These are phyloP conservation scores for Cicer chorassanicum DNA, from an alignment of 306 rosid species.

Conservation along the genomic window DNA sequence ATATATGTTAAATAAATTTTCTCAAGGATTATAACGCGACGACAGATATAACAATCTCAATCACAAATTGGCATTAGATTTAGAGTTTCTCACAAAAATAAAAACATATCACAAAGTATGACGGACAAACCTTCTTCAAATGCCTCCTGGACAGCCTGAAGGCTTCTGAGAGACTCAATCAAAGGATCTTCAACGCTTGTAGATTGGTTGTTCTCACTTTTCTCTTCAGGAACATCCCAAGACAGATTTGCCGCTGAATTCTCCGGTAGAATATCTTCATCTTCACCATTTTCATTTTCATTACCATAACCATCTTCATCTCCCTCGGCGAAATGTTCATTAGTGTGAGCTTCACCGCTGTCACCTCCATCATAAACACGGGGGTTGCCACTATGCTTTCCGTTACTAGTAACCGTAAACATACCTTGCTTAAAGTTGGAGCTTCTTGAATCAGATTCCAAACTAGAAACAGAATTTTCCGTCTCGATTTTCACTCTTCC, in stretches of 20 bases:
- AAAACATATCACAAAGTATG: constrained; percentile 5
- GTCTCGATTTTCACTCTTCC: constrained; percentile 64
- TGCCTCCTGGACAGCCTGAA: constrained; percentile 80
- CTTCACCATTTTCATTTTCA: constrained; percentile 63
- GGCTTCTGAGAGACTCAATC: constrained; percentile 61
- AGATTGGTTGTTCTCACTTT: constrained; percentile 57
- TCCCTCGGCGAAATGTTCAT: constrained; percentile 61
- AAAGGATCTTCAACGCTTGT: constrained; percentile 66
- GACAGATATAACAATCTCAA: constrained; percentile 31
- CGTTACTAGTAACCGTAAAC: constrained; percentile 58
- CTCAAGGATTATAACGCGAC: constrained; percentile 31
- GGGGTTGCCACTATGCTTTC: constrained; percentile 63
- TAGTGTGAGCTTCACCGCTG: constrained; percentile 63
- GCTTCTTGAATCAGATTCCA: constrained; percentile 96
- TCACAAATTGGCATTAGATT: constrained; percentile 26
- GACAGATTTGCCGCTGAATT: constrained; percentile 56
- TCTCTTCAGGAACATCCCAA: constrained; percentile 59
- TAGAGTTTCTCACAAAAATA: constrained; percentile 32
- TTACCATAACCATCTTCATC: constrained; percentile 59
- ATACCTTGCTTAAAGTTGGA: constrained; percentile 64
- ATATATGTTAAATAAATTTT: constrained; percentile 9
- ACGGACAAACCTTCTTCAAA: constrained; percentile 75
- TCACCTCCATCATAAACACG: constrained; percentile 57
- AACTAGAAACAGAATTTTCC: constrained; percentile 79
- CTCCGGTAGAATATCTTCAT: constrained; percentile 59